These are phyloP conservation scores for Trametes polyzona DNA, from an alignment of 1,284 basidiomycete species.

Conservation along the genomic window DNA sequence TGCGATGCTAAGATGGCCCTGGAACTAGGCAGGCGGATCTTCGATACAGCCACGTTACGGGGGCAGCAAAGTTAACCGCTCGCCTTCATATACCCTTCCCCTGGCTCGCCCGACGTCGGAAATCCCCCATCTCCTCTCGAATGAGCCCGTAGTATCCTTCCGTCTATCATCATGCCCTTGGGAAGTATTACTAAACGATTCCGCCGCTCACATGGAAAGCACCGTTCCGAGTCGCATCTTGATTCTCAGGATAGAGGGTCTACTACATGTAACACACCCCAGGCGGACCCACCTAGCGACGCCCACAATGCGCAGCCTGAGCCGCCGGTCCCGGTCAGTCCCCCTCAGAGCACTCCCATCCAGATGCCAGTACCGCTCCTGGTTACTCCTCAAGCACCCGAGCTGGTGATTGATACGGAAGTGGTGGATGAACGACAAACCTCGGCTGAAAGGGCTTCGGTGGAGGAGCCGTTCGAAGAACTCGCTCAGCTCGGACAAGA, in stretches of 20 bases:
- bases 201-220: background rate
- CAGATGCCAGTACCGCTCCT: background rate
- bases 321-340: background rate
- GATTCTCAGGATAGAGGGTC: background rate
- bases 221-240: too few relatives aligned
- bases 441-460: background rate
- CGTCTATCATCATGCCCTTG: background rate
- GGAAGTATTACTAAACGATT: background rate
- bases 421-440: background rate
- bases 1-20: too few relatives aligned
- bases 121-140: too few relatives aligned
- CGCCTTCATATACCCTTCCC: too few relatives aligned
- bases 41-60: too few relatives aligned
- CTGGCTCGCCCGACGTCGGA: too few relatives aligned
- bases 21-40: too few relatives aligned
- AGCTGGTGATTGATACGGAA: background rate
- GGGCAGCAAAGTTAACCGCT: too few relatives aligned
- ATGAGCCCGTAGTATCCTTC: too few relatives aligned
- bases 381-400: background rate
- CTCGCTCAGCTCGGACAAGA: background rate
- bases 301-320: background rate
- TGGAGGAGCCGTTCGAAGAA: background rate
- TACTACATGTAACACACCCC: background rate
- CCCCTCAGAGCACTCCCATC: background rate
- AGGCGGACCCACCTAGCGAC: background rate